Evolutionary conservation across 305 asterid genomes (phyloP).

Genomic region (Fraxinus paxiana): DNA sequence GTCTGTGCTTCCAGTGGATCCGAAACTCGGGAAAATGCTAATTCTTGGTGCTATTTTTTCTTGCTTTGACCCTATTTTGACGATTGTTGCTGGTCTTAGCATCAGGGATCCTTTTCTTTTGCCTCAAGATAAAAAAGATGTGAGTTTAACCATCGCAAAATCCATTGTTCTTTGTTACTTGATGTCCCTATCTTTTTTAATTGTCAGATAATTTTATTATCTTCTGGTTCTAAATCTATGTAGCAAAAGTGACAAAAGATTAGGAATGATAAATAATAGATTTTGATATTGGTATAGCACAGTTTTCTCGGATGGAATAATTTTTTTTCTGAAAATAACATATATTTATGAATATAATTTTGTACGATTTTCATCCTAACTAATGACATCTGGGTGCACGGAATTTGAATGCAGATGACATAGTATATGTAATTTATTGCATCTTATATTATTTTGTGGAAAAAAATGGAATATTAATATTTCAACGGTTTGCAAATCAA

Average conservation of each 20-base stretch:
- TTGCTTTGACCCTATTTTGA: constrained; percentile 92
- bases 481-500: not conserved
- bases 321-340: not conserved
- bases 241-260: constrained; percentile 1
- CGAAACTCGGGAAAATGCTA: constrained; percentile 97
- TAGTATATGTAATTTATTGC: not conserved
- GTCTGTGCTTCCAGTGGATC: constrained; percentile 95
- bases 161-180: constrained; percentile 10
- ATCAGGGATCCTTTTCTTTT: constrained; percentile 94
- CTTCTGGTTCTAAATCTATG: constrained; percentile 1
- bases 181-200: constrained; percentile 4
- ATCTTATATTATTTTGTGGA: not conserved
- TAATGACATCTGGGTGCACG: not conserved
- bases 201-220: not conserved
- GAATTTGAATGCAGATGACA: not conserved
- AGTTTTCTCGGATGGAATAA: not conserved
- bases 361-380: not conserved
- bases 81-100: constrained; percentile 94
- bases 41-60: constrained; percentile 83
- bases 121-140: constrained; percentile 97
- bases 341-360: not conserved
- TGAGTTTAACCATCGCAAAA: constrained; percentile 36
- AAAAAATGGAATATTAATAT: not conserved
- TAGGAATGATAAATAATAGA: constrained; percentile 4
- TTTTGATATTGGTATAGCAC: constrained; percentile 8